A percentile compares a stretch with the other conserved stretches of the same genome.
phyloP scores from a whole-genome alignment of 495 filamentous ascomycete species.

The Evansstolkia leycettana region DNA sequence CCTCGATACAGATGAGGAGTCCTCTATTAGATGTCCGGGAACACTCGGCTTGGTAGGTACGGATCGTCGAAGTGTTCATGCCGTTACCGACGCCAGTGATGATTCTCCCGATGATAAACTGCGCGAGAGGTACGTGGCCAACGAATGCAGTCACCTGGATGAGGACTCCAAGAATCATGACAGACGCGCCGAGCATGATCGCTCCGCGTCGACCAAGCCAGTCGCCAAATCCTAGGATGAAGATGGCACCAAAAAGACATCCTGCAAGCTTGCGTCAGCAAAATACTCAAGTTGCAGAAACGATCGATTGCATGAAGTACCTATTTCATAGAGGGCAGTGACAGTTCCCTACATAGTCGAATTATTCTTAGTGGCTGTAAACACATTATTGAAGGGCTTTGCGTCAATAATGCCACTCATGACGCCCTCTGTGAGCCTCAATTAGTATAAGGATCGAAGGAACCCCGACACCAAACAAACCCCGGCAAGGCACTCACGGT shows the following conservation, averaged over 20 bases:
- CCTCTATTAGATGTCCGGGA: conserved; percentile 61
- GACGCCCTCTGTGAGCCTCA: conserved; percentile 36
- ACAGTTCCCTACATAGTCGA: conserved; percentile 68
- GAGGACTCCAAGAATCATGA: conserved; percentile 65
- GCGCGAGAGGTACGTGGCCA: conserved; percentile 34
- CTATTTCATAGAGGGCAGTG: conserved; percentile 75
- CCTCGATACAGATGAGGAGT: conserved; percentile 72
- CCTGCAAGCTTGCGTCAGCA: too few relatives aligned
- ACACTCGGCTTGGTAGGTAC: conserved; percentile 67
- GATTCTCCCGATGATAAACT: conserved; percentile 62
- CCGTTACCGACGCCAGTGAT: conserved; percentile 66
- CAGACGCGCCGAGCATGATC: conserved; percentile 47
- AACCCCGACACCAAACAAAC: neutral
- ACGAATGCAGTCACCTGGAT: conserved; percentile 50
- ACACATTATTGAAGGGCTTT: conserved; percentile 54
- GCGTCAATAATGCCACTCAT: conserved; percentile 79
- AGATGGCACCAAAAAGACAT: conserved; percentile 64
- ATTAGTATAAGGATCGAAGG: conserved; percentile 2
- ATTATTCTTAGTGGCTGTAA: conserved; percentile 52
- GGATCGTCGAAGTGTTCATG: conserved; percentile 63
- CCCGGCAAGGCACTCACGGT: conserved; percentile 31
- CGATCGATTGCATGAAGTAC: conserved; percentile 2
- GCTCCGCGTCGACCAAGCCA: conserved; percentile 50
- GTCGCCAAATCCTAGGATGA: conserved; percentile 57
- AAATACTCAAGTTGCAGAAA: too few relatives aligned